phyloP scores from a whole-genome alignment of 129 eudicot species.

The Gnaphalium uliginosum region DNA sequence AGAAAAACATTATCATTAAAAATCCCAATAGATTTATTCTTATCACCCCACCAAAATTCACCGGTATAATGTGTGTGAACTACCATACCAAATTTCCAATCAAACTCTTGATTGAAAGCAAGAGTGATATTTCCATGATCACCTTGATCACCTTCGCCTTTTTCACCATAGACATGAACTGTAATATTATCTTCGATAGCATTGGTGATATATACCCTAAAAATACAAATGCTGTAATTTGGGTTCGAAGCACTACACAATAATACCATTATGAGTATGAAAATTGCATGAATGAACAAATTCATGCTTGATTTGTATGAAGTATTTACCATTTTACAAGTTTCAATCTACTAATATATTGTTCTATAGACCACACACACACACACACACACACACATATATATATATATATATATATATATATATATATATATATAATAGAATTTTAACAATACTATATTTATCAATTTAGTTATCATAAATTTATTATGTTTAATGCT shows the following conservation, averaged over 20 bases:
- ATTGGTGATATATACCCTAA: conserved; percentile 5
- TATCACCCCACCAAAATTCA: neutral
- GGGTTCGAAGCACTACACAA: neutral
- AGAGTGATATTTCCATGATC: conserved; percentile 1
- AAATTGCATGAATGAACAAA: neutral
- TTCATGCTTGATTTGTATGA: conserved; percentile 2
- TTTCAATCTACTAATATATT: neutral
- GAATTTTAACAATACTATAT: too few relatives aligned
- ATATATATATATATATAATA: too few relatives aligned
- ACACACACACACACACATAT: too few relatives aligned
- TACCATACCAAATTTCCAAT: conserved; percentile 3
- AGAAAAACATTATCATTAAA: neutral
- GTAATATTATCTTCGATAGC: neutral
- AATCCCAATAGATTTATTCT: neutral
- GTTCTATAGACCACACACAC: too few relatives aligned
- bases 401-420: too few relatives aligned
- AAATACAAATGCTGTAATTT: neutral
- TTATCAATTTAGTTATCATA: too few relatives aligned
- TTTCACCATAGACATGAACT: neutral
- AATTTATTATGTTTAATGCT: too few relatives aligned
- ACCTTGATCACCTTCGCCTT: neutral
- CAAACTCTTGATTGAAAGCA: conserved; percentile 3
- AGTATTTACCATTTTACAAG: neutral
- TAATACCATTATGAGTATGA: neutral
- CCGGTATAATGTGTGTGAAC: conserved; percentile 3